Conservation (phyloP, 768 basidiomycete species). For the Amanita thiersii region DNA sequence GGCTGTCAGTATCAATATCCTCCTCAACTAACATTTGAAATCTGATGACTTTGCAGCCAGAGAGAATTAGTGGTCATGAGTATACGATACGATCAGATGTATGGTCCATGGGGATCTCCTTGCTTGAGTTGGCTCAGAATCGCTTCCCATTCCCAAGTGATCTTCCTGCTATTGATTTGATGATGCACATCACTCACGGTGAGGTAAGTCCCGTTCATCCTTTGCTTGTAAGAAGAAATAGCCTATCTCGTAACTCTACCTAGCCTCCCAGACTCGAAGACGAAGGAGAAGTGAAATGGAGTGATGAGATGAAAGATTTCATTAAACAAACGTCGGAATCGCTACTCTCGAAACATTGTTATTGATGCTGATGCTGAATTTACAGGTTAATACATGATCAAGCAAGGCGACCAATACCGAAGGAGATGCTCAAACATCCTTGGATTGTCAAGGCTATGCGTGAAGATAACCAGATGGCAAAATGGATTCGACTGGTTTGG, state of each 20-base stretch:
- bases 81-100: slow-evolving; percentile 96
- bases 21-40: slow-evolving; percentile 8
- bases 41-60: slow-evolving; percentile 50
- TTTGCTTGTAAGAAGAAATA: too few species aligned
- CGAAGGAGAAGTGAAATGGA: slow-evolving; percentile 64
- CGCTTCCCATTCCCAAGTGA: slow-evolving; percentile 93
- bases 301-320: slow-evolving; percentile 85
- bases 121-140: slow-evolving; percentile 90
- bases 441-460: slow-evolving; percentile 77
- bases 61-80: slow-evolving; percentile 85
- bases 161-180: slow-evolving; percentile 87
- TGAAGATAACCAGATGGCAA: slow-evolving; percentile 81
- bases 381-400: slow-evolving; percentile 49
- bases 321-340: slow-evolving; percentile 69
- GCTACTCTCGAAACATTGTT: background rate
- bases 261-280: slow-evolving; percentile 82
- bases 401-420: slow-evolving; percentile 74
- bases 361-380: background rate
- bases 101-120: slow-evolving; percentile 94
- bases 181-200: slow-evolving; percentile 81
- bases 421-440: slow-evolving; percentile 73
- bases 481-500: slow-evolving; percentile 84
- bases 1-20: slow-evolving; percentile 63
- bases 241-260: too few species aligned
- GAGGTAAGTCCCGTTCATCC: slow-evolving; percentile 45